Conservation (phyloP, 176 grass and related monocot species). For the Secale cereale region DNA sequence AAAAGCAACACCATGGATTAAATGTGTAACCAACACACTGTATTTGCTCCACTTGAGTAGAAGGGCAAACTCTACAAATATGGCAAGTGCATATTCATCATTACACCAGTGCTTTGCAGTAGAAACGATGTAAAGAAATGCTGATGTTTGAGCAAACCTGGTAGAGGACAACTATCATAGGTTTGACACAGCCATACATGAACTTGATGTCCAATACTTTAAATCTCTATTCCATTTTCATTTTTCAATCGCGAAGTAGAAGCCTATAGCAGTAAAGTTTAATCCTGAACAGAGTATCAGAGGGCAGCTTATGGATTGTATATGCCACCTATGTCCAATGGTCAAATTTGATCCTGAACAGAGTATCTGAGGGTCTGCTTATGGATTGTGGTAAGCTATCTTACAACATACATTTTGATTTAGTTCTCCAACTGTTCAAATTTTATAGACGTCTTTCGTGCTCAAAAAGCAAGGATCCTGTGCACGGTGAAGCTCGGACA, state of each 20-base stretch:
- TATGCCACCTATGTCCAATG: background rate
- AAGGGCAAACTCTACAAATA: background rate
- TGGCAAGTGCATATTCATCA: background rate
- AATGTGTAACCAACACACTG: background rate
- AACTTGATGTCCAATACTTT: conserved; percentile 95
- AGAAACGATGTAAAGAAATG: background rate
- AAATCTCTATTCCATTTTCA: too few species aligned
- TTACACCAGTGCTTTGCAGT: background rate
- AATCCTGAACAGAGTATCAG: background rate
- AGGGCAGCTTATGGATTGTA: background rate
- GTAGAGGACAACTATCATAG: conserved; percentile 88
- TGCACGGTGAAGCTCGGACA: background rate
- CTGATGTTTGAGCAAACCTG: conserved; percentile 49
- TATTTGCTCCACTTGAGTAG: conserved; percentile 8
- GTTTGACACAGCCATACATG: conserved; percentile 83
- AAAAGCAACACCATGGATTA: too few species aligned
- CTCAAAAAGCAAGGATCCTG: background rate
- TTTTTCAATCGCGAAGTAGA: too few species aligned
- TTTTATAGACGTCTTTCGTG: background rate
- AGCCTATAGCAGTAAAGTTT: background rate
- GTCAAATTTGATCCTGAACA: background rate
- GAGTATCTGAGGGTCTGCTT: background rate
- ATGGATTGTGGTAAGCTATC: background rate
- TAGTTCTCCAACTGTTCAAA: background rate
- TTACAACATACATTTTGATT: background rate